A percentile compares a stretch with the other conserved stretches of the same genome.
phyloP scores from a whole-genome alignment of 164 flowering plant genomes.

The Umbellularia californica region DNA sequence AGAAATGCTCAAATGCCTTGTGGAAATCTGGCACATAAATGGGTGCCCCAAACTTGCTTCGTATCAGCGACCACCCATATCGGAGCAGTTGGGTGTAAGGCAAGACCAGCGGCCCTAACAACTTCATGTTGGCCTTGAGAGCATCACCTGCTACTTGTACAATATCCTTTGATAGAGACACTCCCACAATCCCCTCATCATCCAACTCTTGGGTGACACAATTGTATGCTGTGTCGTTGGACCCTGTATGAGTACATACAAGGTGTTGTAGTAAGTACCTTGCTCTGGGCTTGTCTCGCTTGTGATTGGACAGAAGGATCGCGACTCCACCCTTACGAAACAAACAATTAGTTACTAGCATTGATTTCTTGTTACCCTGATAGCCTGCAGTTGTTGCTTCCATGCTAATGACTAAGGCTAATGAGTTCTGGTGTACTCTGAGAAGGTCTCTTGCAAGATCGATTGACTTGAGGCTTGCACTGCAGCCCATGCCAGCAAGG shows the following conservation, averaged over 20 bases:
- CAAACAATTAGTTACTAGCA: constrained; percentile 16
- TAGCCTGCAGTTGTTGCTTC: constrained; percentile 12
- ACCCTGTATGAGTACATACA: constrained; percentile 14
- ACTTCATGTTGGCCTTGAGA: constrained; percentile 15
- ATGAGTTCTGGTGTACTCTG: constrained; percentile 9
- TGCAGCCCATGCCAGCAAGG: constrained; percentile 28
- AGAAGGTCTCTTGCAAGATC: constrained; percentile 17
- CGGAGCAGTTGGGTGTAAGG: constrained; percentile 13
- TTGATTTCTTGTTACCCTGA: constrained; percentile 7
- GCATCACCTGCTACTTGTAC: constrained; percentile 14
- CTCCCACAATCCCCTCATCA: constrained; percentile 6
- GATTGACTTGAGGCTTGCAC: constrained; percentile 16
- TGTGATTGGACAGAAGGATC: constrained; percentile 10
- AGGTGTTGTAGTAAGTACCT: constrained; percentile 13
- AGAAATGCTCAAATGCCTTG: constrained; percentile 19
- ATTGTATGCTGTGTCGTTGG: constrained; percentile 14
- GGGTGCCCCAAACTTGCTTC: constrained; percentile 11
- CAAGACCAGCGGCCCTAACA: constrained; percentile 15
- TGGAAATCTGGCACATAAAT: constrained; percentile 17
- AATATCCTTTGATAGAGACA: constrained; percentile 11
- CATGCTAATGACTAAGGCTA: constrained; percentile 14
- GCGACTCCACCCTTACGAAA: constrained; percentile 18
- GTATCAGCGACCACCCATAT: constrained; percentile 6
- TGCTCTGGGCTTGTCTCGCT: constrained; percentile 5
- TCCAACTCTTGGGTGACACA: constrained; percentile 17